phyloP scores from a whole-genome alignment of 805 yeast genomes.

The Candida xiaguanensis region DNA sequence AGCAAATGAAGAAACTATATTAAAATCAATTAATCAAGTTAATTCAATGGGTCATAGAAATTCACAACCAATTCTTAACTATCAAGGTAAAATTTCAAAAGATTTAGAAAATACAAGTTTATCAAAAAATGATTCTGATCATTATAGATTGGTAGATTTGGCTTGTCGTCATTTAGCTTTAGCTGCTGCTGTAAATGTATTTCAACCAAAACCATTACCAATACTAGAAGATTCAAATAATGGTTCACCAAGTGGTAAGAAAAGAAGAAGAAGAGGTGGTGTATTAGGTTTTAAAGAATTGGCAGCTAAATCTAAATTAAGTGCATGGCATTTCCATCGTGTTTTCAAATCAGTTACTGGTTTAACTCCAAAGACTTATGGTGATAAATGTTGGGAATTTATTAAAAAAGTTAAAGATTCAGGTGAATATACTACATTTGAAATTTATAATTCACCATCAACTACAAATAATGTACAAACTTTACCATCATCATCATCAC shows the following conservation, averaged over 20 bases:
- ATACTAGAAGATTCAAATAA: constrained; percentile 11
- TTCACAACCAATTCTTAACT: constrained; percentile 26
- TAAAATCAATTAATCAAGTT: constrained; percentile 17
- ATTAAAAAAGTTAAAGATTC: constrained; percentile 34
- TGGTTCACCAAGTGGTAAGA: constrained; percentile 14
- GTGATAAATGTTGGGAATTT: constrained; percentile 73
- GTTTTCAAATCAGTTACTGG: constrained; percentile 86
- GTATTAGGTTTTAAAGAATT: constrained; percentile 81
- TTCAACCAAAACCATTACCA: constrained; percentile 20
- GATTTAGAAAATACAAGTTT: constrained; percentile 21
- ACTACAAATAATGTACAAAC: too few relatives aligned
- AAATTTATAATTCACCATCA: constrained; percentile 5
- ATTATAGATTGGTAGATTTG: constrained; percentile 62
- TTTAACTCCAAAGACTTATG: constrained; percentile 83
- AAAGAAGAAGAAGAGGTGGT: constrained; percentile 68
- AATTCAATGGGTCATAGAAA: constrained; percentile 17
- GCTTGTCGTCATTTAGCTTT: constrained; percentile 82
- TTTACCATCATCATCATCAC: not conserved
- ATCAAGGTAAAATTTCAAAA: constrained; percentile 21
- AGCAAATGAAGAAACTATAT: constrained; percentile 20
- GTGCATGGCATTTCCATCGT: constrained; percentile 93
- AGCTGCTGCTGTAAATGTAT: constrained; percentile 58
- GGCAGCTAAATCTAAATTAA: constrained; percentile 76
- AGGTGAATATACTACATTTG: constrained; percentile 13
- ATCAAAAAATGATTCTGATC: constrained; percentile 64